A percentile compares a stretch with the other conserved stretches of the same genome.
These are phyloP conservation scores for Penicillium sp. DNA, from an alignment of 2,329 filamentous ascomycete species.

Conservation along the genomic window DNA sequence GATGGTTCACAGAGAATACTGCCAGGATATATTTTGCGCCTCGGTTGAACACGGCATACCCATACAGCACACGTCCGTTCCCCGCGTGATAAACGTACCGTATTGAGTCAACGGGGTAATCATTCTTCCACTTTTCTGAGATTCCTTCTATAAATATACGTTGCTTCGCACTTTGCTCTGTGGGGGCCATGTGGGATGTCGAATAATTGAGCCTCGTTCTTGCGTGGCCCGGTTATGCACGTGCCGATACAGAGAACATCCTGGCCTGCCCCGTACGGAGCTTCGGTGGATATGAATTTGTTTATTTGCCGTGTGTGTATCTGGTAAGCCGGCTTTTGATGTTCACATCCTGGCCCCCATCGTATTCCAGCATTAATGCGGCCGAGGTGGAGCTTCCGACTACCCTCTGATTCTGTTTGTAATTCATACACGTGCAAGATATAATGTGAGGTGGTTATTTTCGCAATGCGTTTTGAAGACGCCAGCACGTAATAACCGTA, in stretches of 20 bases:
- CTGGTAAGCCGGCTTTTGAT: constrained; percentile 30
- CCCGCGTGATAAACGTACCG: background rate
- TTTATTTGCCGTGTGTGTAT: no score
- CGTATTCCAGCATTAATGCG: constrained; percentile 51
- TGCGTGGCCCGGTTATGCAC: constrained; percentile 22
- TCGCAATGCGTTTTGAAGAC: constrained; percentile 40
- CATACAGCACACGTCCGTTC: background rate
- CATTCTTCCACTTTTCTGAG: background rate
- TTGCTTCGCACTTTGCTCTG: background rate
- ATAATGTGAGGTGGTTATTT: constrained; percentile 18
- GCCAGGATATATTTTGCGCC: background rate
- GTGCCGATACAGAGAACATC: constrained; percentile 43
- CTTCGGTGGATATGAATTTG: background rate
- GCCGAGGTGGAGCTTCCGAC: background rate
- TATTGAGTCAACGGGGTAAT: background rate
- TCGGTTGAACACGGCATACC: background rate
- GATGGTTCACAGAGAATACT: background rate
- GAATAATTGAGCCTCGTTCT: constrained; percentile 41
- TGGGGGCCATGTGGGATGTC: constrained; percentile 40
- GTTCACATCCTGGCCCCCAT: constrained; percentile 40
- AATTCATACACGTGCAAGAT: background rate
- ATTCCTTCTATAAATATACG: background rate
- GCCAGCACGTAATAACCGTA: constrained; percentile 38
- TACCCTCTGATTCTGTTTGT: background rate
- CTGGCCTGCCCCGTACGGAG: constrained; percentile 34